Evolutionary conservation across 2,329 filamentous ascomycete species (phyloP), one percentile per base, ranked within the genome.

Genomic region (Trichophyton equinum): DNA sequence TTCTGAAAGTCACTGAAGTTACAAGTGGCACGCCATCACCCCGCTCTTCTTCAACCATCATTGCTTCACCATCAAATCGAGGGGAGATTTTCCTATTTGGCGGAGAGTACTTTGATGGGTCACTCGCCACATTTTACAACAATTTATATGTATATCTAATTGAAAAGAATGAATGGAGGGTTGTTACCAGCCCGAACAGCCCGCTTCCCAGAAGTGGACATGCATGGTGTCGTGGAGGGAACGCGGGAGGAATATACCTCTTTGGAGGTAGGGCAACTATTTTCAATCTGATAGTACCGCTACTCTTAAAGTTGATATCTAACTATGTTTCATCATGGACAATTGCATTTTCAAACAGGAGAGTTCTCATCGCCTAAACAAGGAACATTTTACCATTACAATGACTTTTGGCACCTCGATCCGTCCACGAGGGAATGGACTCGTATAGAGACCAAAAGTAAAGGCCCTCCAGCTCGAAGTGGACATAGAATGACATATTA

Each of bases 381-480:
- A 75, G 94, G 94, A 3, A 97, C 92, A 0, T 99, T 99, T 70
- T 96, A 99, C 73, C 94, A 99, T 75, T 99, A 99, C 77, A 96
- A 95, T 69, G 94, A 97, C 76, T 97, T 99, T 73, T 99, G 94
- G 92, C 82, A 87, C 57, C 81, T 97, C 49, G 91, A 97, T 70
- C 88, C 92, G 0, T 82, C 81, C 7, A 85, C 83, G 6, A 82
- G 91, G 68, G 94, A 99, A 77, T 99, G 94, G 94, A 88, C 85
- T 61, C 87, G 91, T 63, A 79, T 99, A 38, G 94, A 99, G 73
- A 81, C 80, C 1, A 86, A 85, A 65, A 74, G 75, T 44, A 81
- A 81, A 77, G 88, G 88, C 62, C 92, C 92, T 44, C 87, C 89
- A 1, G 91, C 92, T 2, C 81, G 94, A 65, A 95, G 89, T 72